phyloP scores from a whole-genome alignment of 495 filamentous ascomycete species.

The Daldinia vernicosa region DNA sequence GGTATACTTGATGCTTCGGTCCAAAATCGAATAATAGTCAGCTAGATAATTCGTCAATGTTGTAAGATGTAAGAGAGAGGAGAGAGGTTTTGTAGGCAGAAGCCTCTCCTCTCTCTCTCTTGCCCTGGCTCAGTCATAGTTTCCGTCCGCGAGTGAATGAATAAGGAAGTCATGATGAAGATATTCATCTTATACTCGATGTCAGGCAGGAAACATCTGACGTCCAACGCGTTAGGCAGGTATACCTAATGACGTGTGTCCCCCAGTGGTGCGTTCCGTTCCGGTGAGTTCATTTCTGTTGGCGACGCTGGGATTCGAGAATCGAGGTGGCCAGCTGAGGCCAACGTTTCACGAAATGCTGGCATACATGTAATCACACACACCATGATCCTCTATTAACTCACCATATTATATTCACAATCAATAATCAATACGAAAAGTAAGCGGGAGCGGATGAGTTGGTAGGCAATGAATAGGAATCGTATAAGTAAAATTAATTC shows the following conservation, averaged over 20 bases:
- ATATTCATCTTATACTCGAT: background rate
- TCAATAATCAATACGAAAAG: background rate
- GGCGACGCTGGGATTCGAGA: background rate
- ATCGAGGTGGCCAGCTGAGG: background rate
- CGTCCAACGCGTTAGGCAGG: constrained; percentile 10
- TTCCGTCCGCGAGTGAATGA: constrained; percentile 11
- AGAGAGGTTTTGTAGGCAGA: constrained; percentile 1
- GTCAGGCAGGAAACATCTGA: constrained; percentile 11
- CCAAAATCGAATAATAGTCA: constrained; percentile 9
- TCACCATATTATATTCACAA: background rate
- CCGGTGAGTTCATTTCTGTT: background rate
- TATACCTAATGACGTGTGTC: constrained; percentile 12
- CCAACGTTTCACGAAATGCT: constrained; percentile 9
- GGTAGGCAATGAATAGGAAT: no score
- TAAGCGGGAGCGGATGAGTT: background rate
- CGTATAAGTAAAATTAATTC: constrained; percentile 1
- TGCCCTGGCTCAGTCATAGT: background rate
- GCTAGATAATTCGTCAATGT: background rate
- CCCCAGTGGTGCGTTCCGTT: background rate
- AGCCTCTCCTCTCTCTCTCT: constrained; percentile 5
- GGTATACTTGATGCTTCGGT: background rate
- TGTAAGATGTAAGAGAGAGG: background rate
- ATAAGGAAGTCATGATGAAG: constrained; percentile 15
- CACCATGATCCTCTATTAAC: background rate
- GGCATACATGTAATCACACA: constrained; percentile 3